Evolutionary conservation across 441 rosid genomes (phyloP).

Genomic region (Adansonia madagascariensis): DNA sequence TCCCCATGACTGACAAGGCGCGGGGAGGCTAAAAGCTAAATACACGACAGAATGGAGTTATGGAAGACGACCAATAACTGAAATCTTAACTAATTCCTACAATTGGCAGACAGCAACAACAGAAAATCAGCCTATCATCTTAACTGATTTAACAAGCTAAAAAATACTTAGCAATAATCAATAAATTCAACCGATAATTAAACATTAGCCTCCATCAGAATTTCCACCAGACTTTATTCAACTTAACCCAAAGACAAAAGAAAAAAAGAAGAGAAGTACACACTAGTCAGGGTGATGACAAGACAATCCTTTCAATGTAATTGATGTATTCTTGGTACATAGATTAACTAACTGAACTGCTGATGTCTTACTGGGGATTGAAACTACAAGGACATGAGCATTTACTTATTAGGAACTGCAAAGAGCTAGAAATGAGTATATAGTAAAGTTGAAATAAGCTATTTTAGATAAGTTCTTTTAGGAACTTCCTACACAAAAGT

Average conservation of each 20-base stretch:
- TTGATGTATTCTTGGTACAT: background rate
- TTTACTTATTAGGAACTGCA: background rate
- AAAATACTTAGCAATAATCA: background rate
- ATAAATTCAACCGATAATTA: background rate
- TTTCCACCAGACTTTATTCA: background rate
- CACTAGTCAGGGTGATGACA: background rate
- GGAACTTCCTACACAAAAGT: background rate
- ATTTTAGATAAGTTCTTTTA: background rate
- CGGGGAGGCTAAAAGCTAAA: background rate
- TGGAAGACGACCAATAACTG: background rate
- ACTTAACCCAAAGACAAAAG: background rate
- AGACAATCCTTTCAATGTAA: background rate
- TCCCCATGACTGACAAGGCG: background rate
- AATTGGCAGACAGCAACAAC: background rate
- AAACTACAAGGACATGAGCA: background rate
- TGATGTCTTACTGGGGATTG: background rate
- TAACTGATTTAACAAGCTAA: background rate
- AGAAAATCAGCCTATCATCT: background rate
- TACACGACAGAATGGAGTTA: background rate
- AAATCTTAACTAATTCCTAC: background rate
- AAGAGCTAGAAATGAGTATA: background rate
- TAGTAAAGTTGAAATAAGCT: too few relatives aligned
- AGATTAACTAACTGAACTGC: background rate
- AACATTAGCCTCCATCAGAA: background rate
- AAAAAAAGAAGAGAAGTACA: background rate